A percentile compares a stretch with the other conserved stretches of the same genome.
Conservation (phyloP, 1,284 basidiomycete genomes). For the Cutaneotrichosporon sp. region DNA sequence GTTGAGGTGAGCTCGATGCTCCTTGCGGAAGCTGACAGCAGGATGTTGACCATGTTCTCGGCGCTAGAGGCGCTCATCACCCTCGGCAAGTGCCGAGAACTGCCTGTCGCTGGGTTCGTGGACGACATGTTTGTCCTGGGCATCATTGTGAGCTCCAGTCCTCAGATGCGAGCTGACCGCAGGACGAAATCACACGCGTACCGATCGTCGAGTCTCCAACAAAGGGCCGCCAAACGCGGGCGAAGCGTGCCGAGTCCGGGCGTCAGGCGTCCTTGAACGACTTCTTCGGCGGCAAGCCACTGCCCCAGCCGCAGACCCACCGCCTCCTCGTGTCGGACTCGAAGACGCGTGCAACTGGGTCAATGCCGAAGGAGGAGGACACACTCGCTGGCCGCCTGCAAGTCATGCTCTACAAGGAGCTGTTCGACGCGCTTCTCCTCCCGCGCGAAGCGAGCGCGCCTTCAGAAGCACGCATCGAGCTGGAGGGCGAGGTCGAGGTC, state of each 20-base stretch:
- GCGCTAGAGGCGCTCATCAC: conserved; percentile 59
- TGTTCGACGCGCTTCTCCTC: conserved; percentile 59
- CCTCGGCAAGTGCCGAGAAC: conserved; percentile 63
- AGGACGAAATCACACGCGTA: conserved; percentile 61
- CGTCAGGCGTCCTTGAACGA: conserved; percentile 19
- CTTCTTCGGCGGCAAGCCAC: conserved; percentile 30
- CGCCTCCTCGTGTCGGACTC: conserved; percentile 67
- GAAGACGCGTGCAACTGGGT: conserved; percentile 66
- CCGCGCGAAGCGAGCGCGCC: background rate
- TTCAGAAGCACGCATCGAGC: background rate
- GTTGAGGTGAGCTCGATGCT: conserved; percentile 58
- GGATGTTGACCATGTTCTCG: conserved; percentile 66
- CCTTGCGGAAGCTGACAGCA: conserved; percentile 35
- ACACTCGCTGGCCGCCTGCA: conserved; percentile 69
- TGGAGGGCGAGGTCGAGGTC: background rate
- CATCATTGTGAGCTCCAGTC: conserved; percentile 60
- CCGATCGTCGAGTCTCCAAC: conserved; percentile 28
- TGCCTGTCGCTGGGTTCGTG: conserved; percentile 69
- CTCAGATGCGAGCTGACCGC: conserved; percentile 12
- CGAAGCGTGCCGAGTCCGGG: conserved; percentile 4
- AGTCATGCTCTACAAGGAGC: conserved; percentile 78
- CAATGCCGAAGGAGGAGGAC: conserved; percentile 66
- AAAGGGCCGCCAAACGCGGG: conserved; percentile 1
- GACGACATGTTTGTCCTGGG: conserved; percentile 63
- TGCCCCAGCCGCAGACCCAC: conserved; percentile 31